These are phyloP conservation scores for Prunus davidiana DNA, from an alignment of 306 rosid species.

Conservation along the genomic window DNA sequence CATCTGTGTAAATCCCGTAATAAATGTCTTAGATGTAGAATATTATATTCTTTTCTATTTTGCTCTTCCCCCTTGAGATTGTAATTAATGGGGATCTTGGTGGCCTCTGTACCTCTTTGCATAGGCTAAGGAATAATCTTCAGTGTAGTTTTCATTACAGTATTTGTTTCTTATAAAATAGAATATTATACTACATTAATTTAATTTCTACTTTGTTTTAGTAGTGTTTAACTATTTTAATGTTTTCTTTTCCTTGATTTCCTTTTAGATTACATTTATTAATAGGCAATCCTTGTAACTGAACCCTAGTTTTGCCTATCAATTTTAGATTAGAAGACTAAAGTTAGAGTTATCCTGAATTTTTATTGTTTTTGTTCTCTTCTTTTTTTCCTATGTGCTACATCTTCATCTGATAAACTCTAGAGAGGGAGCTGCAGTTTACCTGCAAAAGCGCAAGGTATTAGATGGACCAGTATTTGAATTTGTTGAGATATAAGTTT, in stretches of 20 bases:
- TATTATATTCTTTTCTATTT: too few relatives aligned
- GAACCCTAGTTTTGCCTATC: not conserved
- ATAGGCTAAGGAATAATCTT: too few relatives aligned
- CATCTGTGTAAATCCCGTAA: not conserved
- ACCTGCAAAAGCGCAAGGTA: not conserved
- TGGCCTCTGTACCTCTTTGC: too few relatives aligned
- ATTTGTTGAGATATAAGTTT: not conserved
- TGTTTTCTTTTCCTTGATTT: not conserved
- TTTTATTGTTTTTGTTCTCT: not conserved
- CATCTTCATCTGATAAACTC: not conserved
- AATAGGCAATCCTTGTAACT: not conserved
- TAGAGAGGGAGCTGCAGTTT: slow-evolving; percentile 1
- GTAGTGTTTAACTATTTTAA: not conserved
- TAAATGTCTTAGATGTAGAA: not conserved
- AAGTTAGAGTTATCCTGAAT: not conserved
- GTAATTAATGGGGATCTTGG: too few relatives aligned
- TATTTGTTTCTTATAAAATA: too few relatives aligned
- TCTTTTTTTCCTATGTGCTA: not conserved
- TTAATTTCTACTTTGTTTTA: not conserved
- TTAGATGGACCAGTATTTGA: not conserved
- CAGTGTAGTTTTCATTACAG: too few relatives aligned
- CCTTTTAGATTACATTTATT: not conserved
- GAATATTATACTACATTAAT: too few relatives aligned
- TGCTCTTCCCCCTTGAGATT: too few relatives aligned
- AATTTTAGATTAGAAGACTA: not conserved